phyloP scores from a whole-genome alignment of 225 moss, liverwort and hornwort species.

The Marchantia polymorpha region DNA sequence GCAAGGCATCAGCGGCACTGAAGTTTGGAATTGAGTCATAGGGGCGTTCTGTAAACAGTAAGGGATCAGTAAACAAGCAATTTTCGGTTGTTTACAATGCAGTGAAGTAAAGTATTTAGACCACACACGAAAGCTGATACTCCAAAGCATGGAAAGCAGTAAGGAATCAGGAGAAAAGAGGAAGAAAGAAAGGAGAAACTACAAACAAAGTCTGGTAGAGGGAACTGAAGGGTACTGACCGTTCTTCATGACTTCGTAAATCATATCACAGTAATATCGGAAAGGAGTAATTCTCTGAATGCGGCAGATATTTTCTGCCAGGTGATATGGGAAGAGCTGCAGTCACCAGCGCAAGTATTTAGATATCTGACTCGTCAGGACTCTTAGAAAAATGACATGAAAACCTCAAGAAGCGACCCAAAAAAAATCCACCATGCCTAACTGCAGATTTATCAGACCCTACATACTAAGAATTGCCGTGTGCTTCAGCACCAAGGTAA shows the following conservation, averaged over 20 bases:
- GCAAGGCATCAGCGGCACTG: conserved; percentile 88
- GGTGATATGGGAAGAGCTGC: conserved; percentile 81
- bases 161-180: background rate
- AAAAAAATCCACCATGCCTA: background rate
- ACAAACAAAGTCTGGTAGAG: background rate
- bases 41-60: conserved; percentile 64
- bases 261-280: conserved; percentile 71
- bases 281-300: conserved; percentile 63
- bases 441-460: background rate
- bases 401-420: background rate
- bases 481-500: too few species aligned
- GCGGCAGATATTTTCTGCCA: conserved; percentile 71
- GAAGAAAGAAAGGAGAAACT: background rate
- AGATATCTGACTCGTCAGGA: background rate
- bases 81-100: background rate
- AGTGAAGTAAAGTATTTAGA: background rate
- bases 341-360: background rate
- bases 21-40: conserved; percentile 99
- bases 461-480: too few species aligned
- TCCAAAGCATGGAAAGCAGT: background rate
- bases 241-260: conserved; percentile 81
- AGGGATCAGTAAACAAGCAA: background rate
- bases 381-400: background rate
- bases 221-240: conserved; percentile 36
- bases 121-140: background rate